Conservation (phyloP, 1,284 basidiomycete genomes). For the Apiotrichum brassicae region DNA sequence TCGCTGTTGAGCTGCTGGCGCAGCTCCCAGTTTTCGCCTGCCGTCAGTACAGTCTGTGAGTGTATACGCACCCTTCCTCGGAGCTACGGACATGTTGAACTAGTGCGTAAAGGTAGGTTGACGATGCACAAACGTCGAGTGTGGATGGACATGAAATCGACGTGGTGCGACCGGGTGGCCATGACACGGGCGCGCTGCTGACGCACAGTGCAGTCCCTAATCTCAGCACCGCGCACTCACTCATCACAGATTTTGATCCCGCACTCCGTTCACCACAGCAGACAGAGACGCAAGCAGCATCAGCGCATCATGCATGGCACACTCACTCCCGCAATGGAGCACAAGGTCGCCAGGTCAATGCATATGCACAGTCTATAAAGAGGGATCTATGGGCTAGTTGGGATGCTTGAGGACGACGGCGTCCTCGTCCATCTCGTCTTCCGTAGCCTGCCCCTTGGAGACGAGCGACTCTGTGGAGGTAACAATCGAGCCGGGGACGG, state of each 20-base stretch:
- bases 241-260: too few species aligned
- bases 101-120: too few species aligned
- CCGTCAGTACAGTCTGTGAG: background rate
- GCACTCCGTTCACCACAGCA: too few species aligned
- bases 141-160: background rate
- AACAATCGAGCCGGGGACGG: background rate
- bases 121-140: background rate
- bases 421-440: conserved; percentile 47
- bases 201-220: too few species aligned
- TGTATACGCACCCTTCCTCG: conserved; percentile 24
- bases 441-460: conserved; percentile 29
- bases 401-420: conserved; percentile 43
- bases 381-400: background rate
- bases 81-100: conserved; percentile 25
- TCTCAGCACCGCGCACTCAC: too few species aligned
- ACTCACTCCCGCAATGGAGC: too few species aligned
- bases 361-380: background rate
- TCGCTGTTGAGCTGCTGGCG: conserved; percentile 92
- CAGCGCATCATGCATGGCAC: too few species aligned
- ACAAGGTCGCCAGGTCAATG: too few species aligned
- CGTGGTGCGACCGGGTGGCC: too few species aligned
- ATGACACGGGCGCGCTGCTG: too few species aligned
- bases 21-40: conserved; percentile 88
- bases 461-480: conserved; percentile 1
- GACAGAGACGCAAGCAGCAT: too few species aligned